Evolutionary conservation across 768 basidiomycete genomes (phyloP), one percentile per base, ranked within the genome.

Genomic region (Rubroboletus satanas): DNA sequence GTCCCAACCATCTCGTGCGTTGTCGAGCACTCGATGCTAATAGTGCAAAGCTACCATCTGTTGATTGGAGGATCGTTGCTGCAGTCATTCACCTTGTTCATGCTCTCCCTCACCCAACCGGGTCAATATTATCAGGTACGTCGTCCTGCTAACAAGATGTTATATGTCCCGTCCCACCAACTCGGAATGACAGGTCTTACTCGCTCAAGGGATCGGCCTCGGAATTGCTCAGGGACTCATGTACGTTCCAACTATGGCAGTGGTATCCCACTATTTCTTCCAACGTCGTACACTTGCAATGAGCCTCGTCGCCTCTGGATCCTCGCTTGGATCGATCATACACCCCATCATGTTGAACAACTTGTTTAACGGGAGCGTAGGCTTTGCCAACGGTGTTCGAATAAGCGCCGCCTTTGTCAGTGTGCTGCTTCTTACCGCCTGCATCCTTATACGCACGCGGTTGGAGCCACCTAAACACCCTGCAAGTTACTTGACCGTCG

Each of bases 181-280:
- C n/a, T 15, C 32, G 7, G 3, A 29, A 41, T 17, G 1, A 36
- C 46, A 80, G 77, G 65, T 84, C 6, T 75, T 84, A 58, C 70
- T 83, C 11, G 60, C 74, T 0, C 79, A 82, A 64, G 82, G 83
- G 0, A 36, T 83, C 4, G 75, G 72, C 0, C 60, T 74, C 11
- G 80, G 82, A 2, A 64, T 82, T 1, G 77, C 75, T 6, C 64
- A 72, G 10, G 83, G 83, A 5, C 33, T 82, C 26, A 57, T 75
- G 11, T 81, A 76, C 57, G 62, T 80, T 33, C 81, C 85, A 0
- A 64, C 72, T 2, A 45, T 79, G 2, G 75, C 74, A 12, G 68
- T 80, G 18, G 55, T 76, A 12, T 73, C 76, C 2, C 80, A 81
- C 31, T 74, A 81, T 61, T 83, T 83, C 55, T 44, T 56, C 29